Evolutionary conservation across 768 basidiomycete genomes (phyloP), one percentile per base, ranked within the genome.

Genomic region (Polyporus arcularius): DNA sequence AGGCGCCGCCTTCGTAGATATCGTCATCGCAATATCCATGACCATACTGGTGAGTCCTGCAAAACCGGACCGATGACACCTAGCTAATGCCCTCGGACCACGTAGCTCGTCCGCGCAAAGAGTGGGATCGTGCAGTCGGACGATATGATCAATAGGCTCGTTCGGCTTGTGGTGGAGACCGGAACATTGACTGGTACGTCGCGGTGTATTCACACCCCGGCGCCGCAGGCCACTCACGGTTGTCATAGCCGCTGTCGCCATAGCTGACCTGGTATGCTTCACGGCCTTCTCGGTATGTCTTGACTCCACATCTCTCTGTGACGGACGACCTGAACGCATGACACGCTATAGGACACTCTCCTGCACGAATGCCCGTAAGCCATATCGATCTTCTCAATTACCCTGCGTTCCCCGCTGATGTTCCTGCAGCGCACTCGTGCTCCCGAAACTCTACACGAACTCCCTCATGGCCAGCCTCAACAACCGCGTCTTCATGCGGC

Each of bases 1-100:
- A 9, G 26, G 51, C 10, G 41, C 32, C 8, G 56, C 57, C n/a
- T 4, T 57, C 5, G 53, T 54, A 9, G 62, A 63, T 32, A 30
- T 55, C 30, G 39, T 63, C 40, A 63, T 63, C 31, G 62, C 62
- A 14, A 46, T 30, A 4, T 16, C 38, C 9, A 63, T 63, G 62
- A 59, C 62, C 7, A 32, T 31, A 10, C n/a, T 49, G 4, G 62
- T 63, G 47, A 9, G 62, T 46, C 11, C 14, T 26, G 21, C 21
- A 26, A 2, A 26, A 26, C 21, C 21, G 21, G 21, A 26, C 21
- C 2, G 21, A 2, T 1, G 21, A 26, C 21, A 26, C 1, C 21
- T 26, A 26, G 21, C 21, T 26, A 26, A 26, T 26, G 21, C 21
- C 2, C 21, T 26, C 21, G 21, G 21, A 26, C 21, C 21, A n/a